Percentiles rank a stretch among this genome's conserved stretches.
Conservation (phyloP, 768 basidiomycete species). For the Leccinum subtestaceum region DNA sequence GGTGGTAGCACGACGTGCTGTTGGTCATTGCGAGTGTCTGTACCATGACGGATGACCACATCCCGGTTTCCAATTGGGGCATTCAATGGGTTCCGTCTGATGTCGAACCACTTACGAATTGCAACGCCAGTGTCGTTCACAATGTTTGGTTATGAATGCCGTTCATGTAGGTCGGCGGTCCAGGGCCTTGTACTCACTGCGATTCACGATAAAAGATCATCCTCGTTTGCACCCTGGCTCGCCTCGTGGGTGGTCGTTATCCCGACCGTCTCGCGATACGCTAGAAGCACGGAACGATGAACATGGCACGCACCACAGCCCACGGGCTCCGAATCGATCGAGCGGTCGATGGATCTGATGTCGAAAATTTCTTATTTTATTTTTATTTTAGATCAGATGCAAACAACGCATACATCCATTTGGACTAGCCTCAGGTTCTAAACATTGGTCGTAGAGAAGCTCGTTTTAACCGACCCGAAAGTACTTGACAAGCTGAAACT, state of each 20-base stretch:
- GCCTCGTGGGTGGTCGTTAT: background rate
- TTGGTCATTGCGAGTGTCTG: slow-evolving; percentile 4
- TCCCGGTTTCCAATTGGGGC: background rate
- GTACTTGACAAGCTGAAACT: no score
- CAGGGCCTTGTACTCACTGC: background rate
- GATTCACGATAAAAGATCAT: background rate
- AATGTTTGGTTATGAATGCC: background rate
- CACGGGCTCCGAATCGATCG: background rate
- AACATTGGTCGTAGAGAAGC: no score
- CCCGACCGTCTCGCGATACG: background rate
- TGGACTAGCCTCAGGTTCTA: background rate
- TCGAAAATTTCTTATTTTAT: background rate
- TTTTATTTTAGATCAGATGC: background rate
- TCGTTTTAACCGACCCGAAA: background rate
- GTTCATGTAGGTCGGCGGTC: background rate
- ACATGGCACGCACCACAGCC: background rate
- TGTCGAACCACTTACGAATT: background rate
- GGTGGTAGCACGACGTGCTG: background rate
- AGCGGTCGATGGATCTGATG: background rate
- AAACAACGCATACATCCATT: background rate
- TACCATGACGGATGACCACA: background rate
- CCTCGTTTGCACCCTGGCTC: background rate
- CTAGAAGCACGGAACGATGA: background rate
- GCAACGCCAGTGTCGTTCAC: background rate
- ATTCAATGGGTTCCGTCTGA: background rate